phyloP scores from a whole-genome alignment of 805 yeast genomes.

The Candida vartiovaarae region DNA sequence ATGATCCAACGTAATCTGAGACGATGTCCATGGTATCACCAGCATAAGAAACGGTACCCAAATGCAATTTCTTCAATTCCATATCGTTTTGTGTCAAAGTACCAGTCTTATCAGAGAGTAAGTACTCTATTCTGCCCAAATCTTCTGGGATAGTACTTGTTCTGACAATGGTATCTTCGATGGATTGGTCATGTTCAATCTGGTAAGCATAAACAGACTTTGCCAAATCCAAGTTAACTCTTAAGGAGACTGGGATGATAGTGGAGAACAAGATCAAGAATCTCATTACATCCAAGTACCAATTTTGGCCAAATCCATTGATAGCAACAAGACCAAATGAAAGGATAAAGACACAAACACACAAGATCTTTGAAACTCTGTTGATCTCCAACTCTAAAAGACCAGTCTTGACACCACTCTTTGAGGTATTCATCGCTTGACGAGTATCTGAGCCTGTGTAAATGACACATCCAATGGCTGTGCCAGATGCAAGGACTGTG shows the following conservation, averaged over 20 bases:
- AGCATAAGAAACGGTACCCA: conserved; percentile 89
- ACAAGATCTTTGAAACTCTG: conserved; percentile 76
- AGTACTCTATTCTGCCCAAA: conserved; percentile 88
- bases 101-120: conserved; percentile 92
- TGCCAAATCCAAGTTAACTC: conserved; percentile 93
- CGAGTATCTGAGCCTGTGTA: conserved; percentile 93
- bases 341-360: conserved; percentile 76
- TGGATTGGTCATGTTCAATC: conserved; percentile 78
- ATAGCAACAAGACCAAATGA: conserved; percentile 73
- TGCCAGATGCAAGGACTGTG: conserved; percentile 92
- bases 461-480: conserved; percentile 79
- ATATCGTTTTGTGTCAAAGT: conserved; percentile 96
- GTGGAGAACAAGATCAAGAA: conserved; percentile 89
- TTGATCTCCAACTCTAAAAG: conserved; percentile 88
- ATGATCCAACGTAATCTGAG: conserved; percentile 47
- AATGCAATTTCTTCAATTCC: conserved; percentile 89
- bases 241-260: conserved; percentile 89
- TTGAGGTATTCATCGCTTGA: conserved; percentile 89
- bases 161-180: conserved; percentile 85
- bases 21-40: conserved; percentile 91
- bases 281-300: conserved; percentile 90
- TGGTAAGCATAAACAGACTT: conserved; percentile 94
- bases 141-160: conserved; percentile 98
- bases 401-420: conserved; percentile 83
- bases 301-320: conserved; percentile 63